Evolutionary conservation across 192 early-diverging fungal species (phyloP).

Genomic region (Coemansia sp.): DNA sequence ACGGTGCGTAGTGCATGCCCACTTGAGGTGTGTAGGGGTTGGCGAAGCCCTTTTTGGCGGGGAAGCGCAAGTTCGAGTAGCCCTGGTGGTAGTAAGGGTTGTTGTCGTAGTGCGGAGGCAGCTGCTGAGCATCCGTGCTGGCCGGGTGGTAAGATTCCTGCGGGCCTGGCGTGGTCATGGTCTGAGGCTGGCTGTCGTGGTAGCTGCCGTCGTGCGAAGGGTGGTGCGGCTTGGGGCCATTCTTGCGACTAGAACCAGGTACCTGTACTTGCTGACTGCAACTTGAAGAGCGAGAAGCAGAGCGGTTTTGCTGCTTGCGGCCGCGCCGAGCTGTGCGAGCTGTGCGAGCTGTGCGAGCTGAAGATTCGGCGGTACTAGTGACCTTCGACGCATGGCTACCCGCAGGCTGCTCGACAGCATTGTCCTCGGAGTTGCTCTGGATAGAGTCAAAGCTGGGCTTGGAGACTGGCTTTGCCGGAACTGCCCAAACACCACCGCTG

Average conservation of each 20-base stretch:
- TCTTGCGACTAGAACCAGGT: conserved; percentile 21
- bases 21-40: conserved; percentile 38
- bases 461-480: conserved; percentile 28
- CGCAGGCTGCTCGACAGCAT: conserved; percentile 3
- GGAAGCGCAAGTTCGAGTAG: conserved; percentile 37
- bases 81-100: conserved; percentile 36
- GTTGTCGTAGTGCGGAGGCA: conserved; percentile 22
- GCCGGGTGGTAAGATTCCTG: conserved; percentile 10
- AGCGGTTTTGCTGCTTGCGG: conserved; percentile 33
- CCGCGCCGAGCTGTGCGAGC: too few relatives aligned
- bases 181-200: too few relatives aligned
- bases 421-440: conserved; percentile 14
- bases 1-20: conserved; percentile 35
- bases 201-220: conserved; percentile 4
- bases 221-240: conserved; percentile 15
- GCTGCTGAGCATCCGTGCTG: conserved; percentile 14
- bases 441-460: conserved; percentile 57
- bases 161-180: conserved; percentile 19
- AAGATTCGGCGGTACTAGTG: conserved; percentile 6
- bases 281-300: conserved; percentile 41
- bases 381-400: not conserved
- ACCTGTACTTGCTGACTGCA: conserved; percentile 38
- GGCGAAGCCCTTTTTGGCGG: conserved; percentile 31
- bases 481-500: conserved; percentile 49
- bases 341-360: conserved; percentile 13